Percentiles rank a stretch among this genome's conserved stretches.
These are phyloP conservation scores for Myxozyma udenii DNA, from an alignment of 805 yeast genomes.

Conservation along the genomic window DNA sequence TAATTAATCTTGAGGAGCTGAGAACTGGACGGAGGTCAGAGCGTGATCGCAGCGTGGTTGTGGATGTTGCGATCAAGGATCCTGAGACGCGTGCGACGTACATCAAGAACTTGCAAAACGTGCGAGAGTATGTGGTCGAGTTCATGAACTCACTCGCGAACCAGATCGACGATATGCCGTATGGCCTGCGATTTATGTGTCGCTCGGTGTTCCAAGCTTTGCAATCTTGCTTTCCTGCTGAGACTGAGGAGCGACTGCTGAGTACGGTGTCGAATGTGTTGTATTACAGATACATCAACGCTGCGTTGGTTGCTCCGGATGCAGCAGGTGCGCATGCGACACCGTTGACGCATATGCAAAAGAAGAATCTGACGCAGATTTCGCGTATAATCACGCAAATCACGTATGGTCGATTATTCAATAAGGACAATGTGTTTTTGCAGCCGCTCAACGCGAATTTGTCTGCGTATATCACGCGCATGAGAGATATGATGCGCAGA, in stretches of 20 bases:
- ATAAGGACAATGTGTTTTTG: constrained; percentile 57
- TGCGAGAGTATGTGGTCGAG: constrained; percentile 69
- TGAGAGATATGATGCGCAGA: constrained; percentile 46
- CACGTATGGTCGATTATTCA: constrained; percentile 66
- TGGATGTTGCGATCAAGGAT: constrained; percentile 74
- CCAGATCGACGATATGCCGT: constrained; percentile 47
- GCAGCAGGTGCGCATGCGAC: constrained; percentile 50
- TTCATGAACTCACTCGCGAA: constrained; percentile 53
- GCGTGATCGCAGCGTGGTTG: constrained; percentile 45
- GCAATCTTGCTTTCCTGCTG: constrained; percentile 49
- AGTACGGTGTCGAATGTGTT: constrained; percentile 63
- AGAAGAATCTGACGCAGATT: constrained; percentile 55
- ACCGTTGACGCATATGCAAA: constrained; percentile 37
- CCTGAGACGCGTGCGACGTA: constrained; percentile 67
- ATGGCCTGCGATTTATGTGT: constrained; percentile 56
- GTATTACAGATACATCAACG: constrained; percentile 37
- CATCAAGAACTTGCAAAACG: constrained; percentile 65
- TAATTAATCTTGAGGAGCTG: constrained; percentile 38
- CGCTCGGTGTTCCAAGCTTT: constrained; percentile 42
- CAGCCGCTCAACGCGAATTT: constrained; percentile 79
- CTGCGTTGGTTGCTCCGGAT: constrained; percentile 43
- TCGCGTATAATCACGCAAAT: constrained; percentile 62
- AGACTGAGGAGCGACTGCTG: constrained; percentile 55
- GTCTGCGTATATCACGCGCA: constrained; percentile 48
- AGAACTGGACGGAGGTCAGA: constrained; percentile 38